These are phyloP conservation scores for Caloboletus firmus DNA, from an alignment of 1,284 basidiomycete species.

Conservation along the genomic window DNA sequence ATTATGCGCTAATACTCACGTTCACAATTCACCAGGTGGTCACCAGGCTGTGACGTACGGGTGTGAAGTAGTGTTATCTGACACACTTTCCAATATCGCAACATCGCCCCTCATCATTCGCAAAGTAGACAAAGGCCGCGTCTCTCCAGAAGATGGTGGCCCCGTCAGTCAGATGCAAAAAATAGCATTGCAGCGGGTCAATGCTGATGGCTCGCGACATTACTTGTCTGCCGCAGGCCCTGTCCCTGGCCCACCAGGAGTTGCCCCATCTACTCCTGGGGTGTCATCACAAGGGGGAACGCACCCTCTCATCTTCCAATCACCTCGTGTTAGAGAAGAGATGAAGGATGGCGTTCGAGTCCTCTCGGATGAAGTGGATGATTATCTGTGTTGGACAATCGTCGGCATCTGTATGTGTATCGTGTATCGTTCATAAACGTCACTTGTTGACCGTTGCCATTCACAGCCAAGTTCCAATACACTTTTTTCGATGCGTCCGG, in stretches of 20 bases:
- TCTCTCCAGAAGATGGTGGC: constrained; percentile 79
- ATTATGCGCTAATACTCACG: constrained; percentile 38
- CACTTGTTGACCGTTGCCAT: constrained; percentile 20
- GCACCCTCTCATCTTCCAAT: constrained; percentile 75
- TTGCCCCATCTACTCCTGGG: constrained; percentile 63
- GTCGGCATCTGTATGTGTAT: constrained; percentile 84
- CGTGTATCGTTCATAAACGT: constrained; percentile 8
- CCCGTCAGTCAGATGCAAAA: constrained; percentile 97
- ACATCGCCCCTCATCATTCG: constrained; percentile 88
- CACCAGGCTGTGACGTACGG: constrained; percentile 89
- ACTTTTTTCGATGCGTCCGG: constrained; percentile 92
- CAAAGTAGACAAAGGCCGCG: constrained; percentile 89
- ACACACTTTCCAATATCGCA: constrained; percentile 79
- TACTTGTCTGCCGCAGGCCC: constrained; percentile 83
- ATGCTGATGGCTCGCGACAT: constrained; percentile 75
- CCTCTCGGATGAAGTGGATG: constrained; percentile 85
- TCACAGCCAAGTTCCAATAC: constrained; percentile 84
- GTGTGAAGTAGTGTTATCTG: constrained; percentile 83
- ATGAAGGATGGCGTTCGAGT: constrained; percentile 68
- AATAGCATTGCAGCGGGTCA: constrained; percentile 84
- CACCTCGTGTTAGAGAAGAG: constrained; percentile 72
- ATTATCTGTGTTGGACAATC: constrained; percentile 94
- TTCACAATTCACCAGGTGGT: constrained; percentile 49
- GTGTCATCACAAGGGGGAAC: constrained; percentile 73
- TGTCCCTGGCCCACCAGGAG: constrained; percentile 70